Evolutionary conservation across 345 rosid genomes (phyloP), one percentile per base, ranked within the genome.

Genomic region (Linum tenue): DNA sequence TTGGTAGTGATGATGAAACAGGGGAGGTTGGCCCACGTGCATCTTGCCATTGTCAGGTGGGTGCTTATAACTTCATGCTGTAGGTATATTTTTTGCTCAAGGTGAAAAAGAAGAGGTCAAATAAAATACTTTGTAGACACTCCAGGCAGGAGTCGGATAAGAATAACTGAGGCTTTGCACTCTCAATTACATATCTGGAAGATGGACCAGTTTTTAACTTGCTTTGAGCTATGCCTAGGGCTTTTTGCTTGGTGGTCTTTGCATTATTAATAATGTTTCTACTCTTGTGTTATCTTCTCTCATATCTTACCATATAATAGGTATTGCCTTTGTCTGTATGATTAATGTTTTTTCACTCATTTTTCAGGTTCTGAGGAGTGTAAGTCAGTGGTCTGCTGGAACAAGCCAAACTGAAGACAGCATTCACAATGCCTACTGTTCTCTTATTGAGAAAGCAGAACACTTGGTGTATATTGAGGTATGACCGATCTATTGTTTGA

Each of bases 331-430:
- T 22, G 31, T 22, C 31, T 22, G 14, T 48, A 48, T 9, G 14
- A 48, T 7, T 44, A 2, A 44, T 44, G 7, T 9, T 7, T 44
- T 44, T 22, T 9, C 41, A 39, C 41, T 12, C 7, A 2, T 16
- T 78, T 82, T 77, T 63, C 90, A 91, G 99, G 83, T 95, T 69
- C 76, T 91, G 77, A 82, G 99, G 83, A 95, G 99, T 80, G 99
- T 89, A 74, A 95, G 98, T 74, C 98, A 91, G 73, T 91, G 99
- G 99, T 95, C 98, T 68, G 94, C 98, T 59, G 99, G 99, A 80
- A 91, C 98, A 65, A 85, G 97, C 82, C 99, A 89, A 82, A 72
- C 78, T 64, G 98, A 95, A 78, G 97, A 91, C 73, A 91, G 97
- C 83, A 85, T 91, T 79, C 99, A 91, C 77, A 75, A 85, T 76